Evolutionary conservation across 2,329 filamentous ascomycete species (phyloP).

Genomic region (Scedosporium aurantiacum): DNA sequence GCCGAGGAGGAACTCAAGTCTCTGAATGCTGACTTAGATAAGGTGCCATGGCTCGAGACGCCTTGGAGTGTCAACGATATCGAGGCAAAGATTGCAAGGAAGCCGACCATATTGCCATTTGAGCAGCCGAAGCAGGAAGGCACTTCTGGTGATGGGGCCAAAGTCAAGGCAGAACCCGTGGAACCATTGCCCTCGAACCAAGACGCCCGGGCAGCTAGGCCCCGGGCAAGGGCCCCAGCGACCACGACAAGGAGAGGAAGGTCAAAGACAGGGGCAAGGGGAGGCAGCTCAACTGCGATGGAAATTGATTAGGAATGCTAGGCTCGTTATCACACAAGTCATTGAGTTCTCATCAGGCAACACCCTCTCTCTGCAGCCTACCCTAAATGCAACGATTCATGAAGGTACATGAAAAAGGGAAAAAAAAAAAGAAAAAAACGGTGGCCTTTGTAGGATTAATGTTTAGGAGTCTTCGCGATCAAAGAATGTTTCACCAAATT

Average conservation of each 20-base stretch:
- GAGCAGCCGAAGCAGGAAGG: not conserved
- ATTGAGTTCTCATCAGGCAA: too few relatives aligned
- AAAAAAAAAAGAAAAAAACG: too few relatives aligned
- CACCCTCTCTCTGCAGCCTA: too few relatives aligned
- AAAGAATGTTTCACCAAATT: not conserved
- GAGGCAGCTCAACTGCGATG: not conserved
- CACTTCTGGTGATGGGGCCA: not conserved
- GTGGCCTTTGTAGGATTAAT: not conserved
- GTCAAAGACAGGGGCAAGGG: not conserved
- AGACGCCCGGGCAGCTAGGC: not conserved
- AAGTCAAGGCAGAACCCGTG: conserved; percentile 1
- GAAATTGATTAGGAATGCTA: not conserved
- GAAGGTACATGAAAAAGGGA: too few relatives aligned
- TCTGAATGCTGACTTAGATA: not conserved
- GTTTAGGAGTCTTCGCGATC: not conserved
- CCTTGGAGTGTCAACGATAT: not conserved
- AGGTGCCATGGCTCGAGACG: conserved; percentile 1
- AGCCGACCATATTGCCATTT: not conserved
- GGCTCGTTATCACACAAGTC: too few relatives aligned
- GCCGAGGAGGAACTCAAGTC: not conserved
- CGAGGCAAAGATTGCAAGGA: not conserved
- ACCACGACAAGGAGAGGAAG: not conserved
- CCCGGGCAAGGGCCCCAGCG: not conserved
- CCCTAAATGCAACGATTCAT: too few relatives aligned
- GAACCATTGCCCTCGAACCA: not conserved